Evolutionary conservation across 768 basidiomycete species (phyloP).

Genomic region (Strobilomyces dryophilus): DNA sequence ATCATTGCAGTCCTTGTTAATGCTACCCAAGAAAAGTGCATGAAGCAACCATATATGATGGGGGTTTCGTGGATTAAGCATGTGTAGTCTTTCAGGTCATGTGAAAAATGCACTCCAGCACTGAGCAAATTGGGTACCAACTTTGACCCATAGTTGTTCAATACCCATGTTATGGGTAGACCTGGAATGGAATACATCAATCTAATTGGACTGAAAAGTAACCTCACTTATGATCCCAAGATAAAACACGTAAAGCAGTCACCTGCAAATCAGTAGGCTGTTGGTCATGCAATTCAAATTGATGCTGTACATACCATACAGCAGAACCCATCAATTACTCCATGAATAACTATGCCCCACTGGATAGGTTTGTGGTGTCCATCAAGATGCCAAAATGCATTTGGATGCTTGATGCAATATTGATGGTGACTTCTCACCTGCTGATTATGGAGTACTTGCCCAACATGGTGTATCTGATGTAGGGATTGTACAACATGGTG

Average conservation of each 20-base stretch:
- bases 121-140: constrained; percentile 35
- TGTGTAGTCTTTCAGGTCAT: constrained; percentile 31
- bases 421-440: too few species aligned
- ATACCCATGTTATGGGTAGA: not conserved
- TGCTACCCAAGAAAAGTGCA: constrained; percentile 33
- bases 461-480: too few species aligned
- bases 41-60: constrained; percentile 44
- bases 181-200: not conserved
- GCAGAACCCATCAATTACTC: constrained; percentile 28
- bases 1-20: constrained; percentile 34
- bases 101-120: constrained; percentile 42
- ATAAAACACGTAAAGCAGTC: not conserved
- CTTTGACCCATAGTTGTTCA: constrained; percentile 43
- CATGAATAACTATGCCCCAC: constrained; percentile 25
- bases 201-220: not conserved
- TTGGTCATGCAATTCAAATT: too few species aligned
- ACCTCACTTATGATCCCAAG: not conserved
- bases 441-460: too few species aligned
- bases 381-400: constrained; percentile 22
- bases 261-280: too few species aligned
- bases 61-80: constrained; percentile 27
- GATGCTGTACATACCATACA: constrained; percentile 18
- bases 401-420: constrained; percentile 10
- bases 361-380: not conserved
- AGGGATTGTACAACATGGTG: too few species aligned